Conservation (phyloP, 2,329 filamentous ascomycete genomes). For the Paecilomyces sp. region DNA sequence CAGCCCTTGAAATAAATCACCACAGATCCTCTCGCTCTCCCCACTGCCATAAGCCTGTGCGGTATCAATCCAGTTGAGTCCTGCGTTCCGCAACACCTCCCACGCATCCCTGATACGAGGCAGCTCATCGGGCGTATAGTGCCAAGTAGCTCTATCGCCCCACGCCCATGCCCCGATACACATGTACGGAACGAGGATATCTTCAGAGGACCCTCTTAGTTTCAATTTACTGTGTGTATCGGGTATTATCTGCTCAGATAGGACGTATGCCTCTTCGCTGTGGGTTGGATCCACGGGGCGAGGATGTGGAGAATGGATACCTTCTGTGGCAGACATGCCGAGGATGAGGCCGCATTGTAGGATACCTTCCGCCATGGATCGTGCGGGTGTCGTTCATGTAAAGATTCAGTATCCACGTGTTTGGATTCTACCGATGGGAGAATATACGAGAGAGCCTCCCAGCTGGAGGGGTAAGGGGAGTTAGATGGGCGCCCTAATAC, state of each 20-base stretch:
- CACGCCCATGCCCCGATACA: slow-evolving; percentile 22
- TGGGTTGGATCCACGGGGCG: slow-evolving; percentile 12
- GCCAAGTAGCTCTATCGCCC: slow-evolving; percentile 22
- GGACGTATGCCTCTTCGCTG: slow-evolving; percentile 14
- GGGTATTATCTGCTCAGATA: slow-evolving; percentile 12
- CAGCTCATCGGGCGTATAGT: slow-evolving; percentile 29
- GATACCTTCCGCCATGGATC: slow-evolving; percentile 10
- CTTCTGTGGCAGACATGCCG: slow-evolving; percentile 18
- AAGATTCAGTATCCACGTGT: background rate
- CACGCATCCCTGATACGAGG: slow-evolving; percentile 31
- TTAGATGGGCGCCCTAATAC: background rate
- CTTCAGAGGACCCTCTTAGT: slow-evolving; percentile 14
- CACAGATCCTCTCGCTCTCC: slow-evolving; percentile 36
- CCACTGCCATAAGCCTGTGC: slow-evolving; percentile 38
- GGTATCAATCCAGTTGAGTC: slow-evolving; percentile 39
- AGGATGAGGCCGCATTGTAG: slow-evolving; percentile 14
- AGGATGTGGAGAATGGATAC: slow-evolving; percentile 11
- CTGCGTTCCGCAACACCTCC: slow-evolving; percentile 26
- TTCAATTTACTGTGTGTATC: slow-evolving; percentile 13
- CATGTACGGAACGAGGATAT: slow-evolving; percentile 18
- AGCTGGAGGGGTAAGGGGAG: background rate
- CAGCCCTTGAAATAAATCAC: slow-evolving; percentile 30
- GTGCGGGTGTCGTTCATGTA: background rate
- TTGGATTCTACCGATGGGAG: background rate
- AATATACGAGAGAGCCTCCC: background rate